These are phyloP conservation scores for Tephrocybe rancida DNA, from an alignment of 768 basidiomycete species.

Conservation along the genomic window DNA sequence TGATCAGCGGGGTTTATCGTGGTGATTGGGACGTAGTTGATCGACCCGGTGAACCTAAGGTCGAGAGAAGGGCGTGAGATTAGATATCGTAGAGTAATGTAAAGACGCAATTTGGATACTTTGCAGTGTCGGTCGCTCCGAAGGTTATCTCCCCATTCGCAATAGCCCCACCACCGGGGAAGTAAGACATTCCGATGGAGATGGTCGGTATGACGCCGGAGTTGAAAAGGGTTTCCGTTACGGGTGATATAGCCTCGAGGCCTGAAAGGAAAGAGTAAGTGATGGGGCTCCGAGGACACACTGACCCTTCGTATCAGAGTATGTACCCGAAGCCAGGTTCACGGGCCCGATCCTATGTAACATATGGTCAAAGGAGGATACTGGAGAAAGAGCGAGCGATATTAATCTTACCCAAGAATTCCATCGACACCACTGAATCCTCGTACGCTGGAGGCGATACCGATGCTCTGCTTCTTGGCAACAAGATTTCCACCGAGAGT, in stretches of 20 bases:
- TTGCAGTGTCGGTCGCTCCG: slow-evolving; percentile 50
- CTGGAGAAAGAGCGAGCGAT: not conserved
- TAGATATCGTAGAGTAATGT: not conserved
- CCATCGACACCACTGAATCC: slow-evolving; percentile 54
- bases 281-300: not conserved
- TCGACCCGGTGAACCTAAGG: slow-evolving; percentile 25
- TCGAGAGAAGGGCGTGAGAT: not conserved
- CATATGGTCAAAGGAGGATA: not conserved
- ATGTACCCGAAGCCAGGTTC: slow-evolving; percentile 34
- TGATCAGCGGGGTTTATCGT: slow-evolving; percentile 39
- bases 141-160: slow-evolving; percentile 60
- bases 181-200: slow-evolving; percentile 54
- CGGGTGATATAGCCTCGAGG: slow-evolving; percentile 49
- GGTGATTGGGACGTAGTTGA: slow-evolving; percentile 41
- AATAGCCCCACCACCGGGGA: slow-evolving; percentile 37
- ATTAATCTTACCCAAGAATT: slow-evolving; percentile 43
- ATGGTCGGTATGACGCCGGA: slow-evolving; percentile 47
- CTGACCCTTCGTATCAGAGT: not conserved
- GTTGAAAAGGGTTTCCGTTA: slow-evolving; percentile 57
- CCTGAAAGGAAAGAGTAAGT: slow-evolving; percentile 23
- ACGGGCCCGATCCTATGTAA: slow-evolving; percentile 50
- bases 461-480: slow-evolving; percentile 49
- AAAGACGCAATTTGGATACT: slow-evolving; percentile 31
- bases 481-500: slow-evolving; percentile 41
- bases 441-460: slow-evolving; percentile 42